Conservation (phyloP, 1,284 basidiomycete genomes). For the Ustilago loliicola region DNA sequence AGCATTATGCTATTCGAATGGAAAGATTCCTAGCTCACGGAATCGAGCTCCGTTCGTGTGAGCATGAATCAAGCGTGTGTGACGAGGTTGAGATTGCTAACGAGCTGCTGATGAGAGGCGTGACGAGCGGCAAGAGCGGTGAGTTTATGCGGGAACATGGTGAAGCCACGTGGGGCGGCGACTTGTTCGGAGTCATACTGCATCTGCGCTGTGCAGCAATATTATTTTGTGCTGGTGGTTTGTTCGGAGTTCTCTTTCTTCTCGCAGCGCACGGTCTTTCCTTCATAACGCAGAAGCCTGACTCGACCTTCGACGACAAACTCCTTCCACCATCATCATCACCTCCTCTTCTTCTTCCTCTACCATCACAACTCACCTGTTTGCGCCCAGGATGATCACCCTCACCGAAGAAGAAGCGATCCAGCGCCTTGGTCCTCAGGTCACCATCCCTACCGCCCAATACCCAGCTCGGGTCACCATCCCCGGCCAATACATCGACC, state of each 20-base stretch:
- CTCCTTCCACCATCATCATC: neutral
- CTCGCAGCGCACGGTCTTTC: neutral
- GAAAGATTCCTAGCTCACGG: too few species aligned
- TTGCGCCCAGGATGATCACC: slow-evolving; percentile 24
- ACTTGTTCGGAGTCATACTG: neutral
- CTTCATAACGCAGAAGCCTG: neutral
- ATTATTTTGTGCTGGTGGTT: neutral
- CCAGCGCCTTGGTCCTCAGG: slow-evolving; percentile 24
- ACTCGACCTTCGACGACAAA: slow-evolving; percentile 7
- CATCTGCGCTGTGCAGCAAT: neutral
- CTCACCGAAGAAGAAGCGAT: slow-evolving; percentile 40
- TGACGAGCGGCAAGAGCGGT: neutral
- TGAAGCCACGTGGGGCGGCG: neutral
- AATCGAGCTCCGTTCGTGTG: neutral
- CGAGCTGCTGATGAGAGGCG: neutral
- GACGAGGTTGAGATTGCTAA: neutral
- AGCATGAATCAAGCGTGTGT: neutral
- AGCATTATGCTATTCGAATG: neutral
- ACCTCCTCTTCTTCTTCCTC: neutral
- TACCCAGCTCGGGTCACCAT: slow-evolving; percentile 29
- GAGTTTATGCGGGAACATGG: too few species aligned
- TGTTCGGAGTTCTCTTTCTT: neutral
- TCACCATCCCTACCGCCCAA: slow-evolving; percentile 18
- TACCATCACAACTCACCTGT: neutral
- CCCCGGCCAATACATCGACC: slow-evolving; percentile 40